phyloP scores from a whole-genome alignment of 1,284 basidiomycete species.

The Cutaneotrichosporon daszewskae region DNA sequence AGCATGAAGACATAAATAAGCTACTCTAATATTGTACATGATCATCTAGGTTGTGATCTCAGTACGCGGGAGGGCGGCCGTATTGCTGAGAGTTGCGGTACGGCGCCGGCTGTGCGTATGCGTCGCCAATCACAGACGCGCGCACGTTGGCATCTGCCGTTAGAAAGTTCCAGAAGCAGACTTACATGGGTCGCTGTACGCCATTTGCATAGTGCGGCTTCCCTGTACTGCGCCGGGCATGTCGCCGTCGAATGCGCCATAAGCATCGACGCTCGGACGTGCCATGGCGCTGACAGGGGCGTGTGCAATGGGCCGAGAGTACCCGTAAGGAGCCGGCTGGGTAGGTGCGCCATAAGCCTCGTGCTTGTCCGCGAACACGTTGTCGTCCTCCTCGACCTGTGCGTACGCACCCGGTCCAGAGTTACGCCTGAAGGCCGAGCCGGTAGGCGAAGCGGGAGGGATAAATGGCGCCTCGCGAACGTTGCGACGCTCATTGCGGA shows the following conservation, averaged over 20 bases:
- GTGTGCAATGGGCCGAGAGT: slow-evolving; percentile 25
- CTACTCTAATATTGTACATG: neutral
- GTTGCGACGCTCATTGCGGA: slow-evolving; percentile 29
- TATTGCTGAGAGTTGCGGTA: neutral
- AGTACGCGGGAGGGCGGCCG: neutral
- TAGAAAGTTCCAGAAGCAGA: too few species aligned
- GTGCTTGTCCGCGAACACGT: slow-evolving; percentile 30
- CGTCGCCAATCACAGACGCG: slow-evolving; percentile 8
- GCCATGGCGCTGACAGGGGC: slow-evolving; percentile 16
- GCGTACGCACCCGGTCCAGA: slow-evolving; percentile 19
- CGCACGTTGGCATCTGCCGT: slow-evolving; percentile 35
- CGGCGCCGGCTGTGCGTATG: neutral
- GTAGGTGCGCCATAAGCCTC: slow-evolving; percentile 5
- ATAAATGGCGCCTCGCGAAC: slow-evolving; percentile 34
- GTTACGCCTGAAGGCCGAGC: too few species aligned
- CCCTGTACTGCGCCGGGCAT: slow-evolving; percentile 34
- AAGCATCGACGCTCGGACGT: slow-evolving; percentile 71
- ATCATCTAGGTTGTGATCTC: neutral
- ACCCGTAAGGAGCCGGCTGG: slow-evolving; percentile 28
- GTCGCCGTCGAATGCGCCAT: slow-evolving; percentile 69
- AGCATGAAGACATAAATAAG: neutral
- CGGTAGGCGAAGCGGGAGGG: slow-evolving; percentile 22
- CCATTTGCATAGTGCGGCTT: slow-evolving; percentile 68
- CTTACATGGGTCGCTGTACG: slow-evolving; percentile 51
- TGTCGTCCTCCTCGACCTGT: slow-evolving; percentile 25